Base-by-base conservation (phyloP, 2,329 filamentous ascomycete species). In the Fusarium albosuccineum region DNA sequence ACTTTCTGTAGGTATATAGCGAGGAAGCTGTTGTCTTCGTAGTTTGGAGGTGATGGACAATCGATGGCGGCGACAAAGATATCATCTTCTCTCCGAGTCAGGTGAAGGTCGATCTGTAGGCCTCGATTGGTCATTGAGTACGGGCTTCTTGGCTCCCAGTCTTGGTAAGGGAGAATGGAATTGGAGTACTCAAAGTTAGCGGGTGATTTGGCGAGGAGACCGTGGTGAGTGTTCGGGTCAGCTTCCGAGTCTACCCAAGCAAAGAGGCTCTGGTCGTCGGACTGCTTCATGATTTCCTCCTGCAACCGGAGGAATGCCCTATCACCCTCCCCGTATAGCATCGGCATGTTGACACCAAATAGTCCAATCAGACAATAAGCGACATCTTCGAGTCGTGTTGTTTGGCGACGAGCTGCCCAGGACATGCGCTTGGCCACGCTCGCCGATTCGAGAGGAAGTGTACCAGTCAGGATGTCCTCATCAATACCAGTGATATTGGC, bases 151-250 rank as follows among this genome's bases (percentile, higher is more conserved):
- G 72, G 71, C 58, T 76, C 73, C 70, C 70, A 75, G 51, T 78
- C 76, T 45, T 74, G 63, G 57, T 75, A 78, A 9, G 72, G 72
- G 9, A 77, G 57, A 3, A 75, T 75, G 16, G 76, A 67, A 10
- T 75, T 75, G 2, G 78, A 79, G 60, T 78, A 76, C 3, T 75
- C 74, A 66, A 83, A 83, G 4, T 75, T 74, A 40, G 70, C 67
- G n/a, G 81, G 16, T 86, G 83, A 66, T 88, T 90, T 73, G 83
- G 82, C 60, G 11, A 75, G 59, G 10, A 74, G 62, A 2, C 74
- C 72, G 27, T 57, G 60, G 6, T 50, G 63, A 2, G 51, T 50
- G 4, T 83, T 83, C 14, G 33, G 3, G 8, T 33, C 16, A 22
- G 22, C 33, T 5, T 27, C 14, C 6, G 9, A 9, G 48, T 37